Percentiles rank a stretch among this genome's conserved stretches.
These are phyloP conservation scores for Huntiella bhutanensis DNA, from an alignment of 2,329 filamentous ascomycete species.

Conservation along the genomic window DNA sequence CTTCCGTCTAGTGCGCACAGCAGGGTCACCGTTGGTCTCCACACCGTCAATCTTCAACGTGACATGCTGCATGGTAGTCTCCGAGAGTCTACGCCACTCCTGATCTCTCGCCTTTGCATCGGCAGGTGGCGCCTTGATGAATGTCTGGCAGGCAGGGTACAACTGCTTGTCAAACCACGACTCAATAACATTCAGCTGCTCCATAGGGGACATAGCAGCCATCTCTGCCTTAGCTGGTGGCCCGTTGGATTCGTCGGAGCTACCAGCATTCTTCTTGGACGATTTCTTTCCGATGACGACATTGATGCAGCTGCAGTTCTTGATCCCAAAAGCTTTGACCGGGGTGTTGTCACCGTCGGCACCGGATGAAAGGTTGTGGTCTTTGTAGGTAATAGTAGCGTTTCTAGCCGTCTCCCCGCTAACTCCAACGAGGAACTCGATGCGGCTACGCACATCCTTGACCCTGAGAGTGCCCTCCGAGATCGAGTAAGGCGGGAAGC, in stretches of 20 bases:
- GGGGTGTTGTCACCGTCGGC: conserved; percentile 20
- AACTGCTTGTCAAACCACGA: conserved; percentile 44
- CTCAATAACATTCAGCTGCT: conserved; percentile 48
- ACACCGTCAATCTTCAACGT: conserved; percentile 60
- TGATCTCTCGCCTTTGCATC: conserved; percentile 51
- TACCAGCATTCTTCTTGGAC: conserved; percentile 25
- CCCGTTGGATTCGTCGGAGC: background rate
- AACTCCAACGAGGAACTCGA: conserved; percentile 45
- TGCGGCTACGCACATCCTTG: conserved; percentile 46
- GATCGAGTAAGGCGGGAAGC: conserved; percentile 56
- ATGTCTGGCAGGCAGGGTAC: conserved; percentile 45
- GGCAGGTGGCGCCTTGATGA: conserved; percentile 39
- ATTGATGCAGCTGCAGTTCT: conserved; percentile 41
- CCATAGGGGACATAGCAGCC: conserved; percentile 21
- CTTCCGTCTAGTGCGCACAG: conserved; percentile 47
- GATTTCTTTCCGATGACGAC: conserved; percentile 19
- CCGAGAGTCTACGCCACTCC: conserved; percentile 55
- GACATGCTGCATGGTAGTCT: conserved; percentile 59
- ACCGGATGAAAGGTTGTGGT: conserved; percentile 31
- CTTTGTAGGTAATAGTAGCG: conserved; percentile 37
- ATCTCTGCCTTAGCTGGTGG: background rate
- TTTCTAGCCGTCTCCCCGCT: conserved; percentile 50
- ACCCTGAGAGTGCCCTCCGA: conserved; percentile 53
- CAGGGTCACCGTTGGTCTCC: conserved; percentile 49
- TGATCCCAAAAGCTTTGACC: conserved; percentile 41